Percentiles rank a stretch among this genome's conserved stretches.
Conservation (phyloP, 768 basidiomycete genomes). For the Clitopilus hobsonii region DNA sequence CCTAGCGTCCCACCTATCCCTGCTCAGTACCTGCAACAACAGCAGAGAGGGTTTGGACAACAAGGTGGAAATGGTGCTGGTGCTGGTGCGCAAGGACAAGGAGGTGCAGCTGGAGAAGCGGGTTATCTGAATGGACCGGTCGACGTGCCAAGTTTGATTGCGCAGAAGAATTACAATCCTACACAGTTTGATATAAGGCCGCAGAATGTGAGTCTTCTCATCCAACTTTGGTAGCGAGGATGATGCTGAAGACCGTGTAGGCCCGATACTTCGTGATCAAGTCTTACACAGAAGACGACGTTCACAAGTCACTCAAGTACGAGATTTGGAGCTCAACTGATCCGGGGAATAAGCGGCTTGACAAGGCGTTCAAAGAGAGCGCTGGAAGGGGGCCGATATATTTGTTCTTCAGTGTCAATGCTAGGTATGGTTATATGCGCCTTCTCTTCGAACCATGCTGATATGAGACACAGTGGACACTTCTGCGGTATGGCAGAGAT, state of each 20-base stretch:
- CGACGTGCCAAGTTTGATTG: slow-evolving; percentile 82
- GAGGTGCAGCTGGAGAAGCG: slow-evolving; percentile 17
- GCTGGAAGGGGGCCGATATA: slow-evolving; percentile 91
- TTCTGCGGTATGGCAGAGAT: slow-evolving; percentile 96
- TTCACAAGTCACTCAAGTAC: slow-evolving; percentile 96
- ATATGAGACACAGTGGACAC: slow-evolving; percentile 60
- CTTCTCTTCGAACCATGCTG: neutral
- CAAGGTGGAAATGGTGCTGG: slow-evolving; percentile 30
- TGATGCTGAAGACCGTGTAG: too few species aligned
- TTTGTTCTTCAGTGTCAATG: slow-evolving; percentile 98
- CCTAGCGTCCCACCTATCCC: slow-evolving; percentile 75
- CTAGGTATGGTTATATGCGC: slow-evolving; percentile 41
- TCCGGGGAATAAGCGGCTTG: slow-evolving; percentile 94
- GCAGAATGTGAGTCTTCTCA: slow-evolving; percentile 50
- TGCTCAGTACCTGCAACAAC: slow-evolving; percentile 60
- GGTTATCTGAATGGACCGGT: slow-evolving; percentile 60
- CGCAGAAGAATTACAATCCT: slow-evolving; percentile 90
- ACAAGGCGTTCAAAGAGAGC: slow-evolving; percentile 97
- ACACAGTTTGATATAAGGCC: slow-evolving; percentile 78
- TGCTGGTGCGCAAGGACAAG: too few species aligned
- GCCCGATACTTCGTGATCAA: slow-evolving; percentile 98
- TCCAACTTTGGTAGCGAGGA: too few species aligned
- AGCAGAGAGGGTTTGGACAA: slow-evolving; percentile 13
- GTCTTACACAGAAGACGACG: slow-evolving; percentile 98
- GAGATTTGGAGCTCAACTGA: slow-evolving; percentile 98